Base-by-base conservation (phyloP, 192 early-diverging fungal species). In the Coemansia sp. region DNA sequence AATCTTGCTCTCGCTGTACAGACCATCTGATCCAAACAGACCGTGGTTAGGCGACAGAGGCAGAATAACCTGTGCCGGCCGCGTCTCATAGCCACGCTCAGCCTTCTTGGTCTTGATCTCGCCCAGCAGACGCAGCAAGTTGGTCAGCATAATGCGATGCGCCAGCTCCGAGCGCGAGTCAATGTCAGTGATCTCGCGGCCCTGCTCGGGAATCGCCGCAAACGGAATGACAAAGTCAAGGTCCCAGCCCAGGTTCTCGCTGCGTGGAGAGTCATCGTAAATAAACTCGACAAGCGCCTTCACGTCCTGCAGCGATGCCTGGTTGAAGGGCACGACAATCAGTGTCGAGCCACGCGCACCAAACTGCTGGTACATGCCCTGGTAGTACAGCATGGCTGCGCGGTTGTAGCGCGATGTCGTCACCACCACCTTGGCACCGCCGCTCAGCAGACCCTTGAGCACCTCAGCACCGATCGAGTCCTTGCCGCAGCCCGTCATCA, bases 31-130 rank as follows among this genome's bases (percentile, higher is more conserved):
- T 62, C 95, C 95, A 58, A 97, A 97, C 25, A 92, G 94, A 53
- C 93, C 95, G 77, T 97, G 95, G 86, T 97, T 97, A 57, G 95
- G 95, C 61, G 95, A 97, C 60, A 95, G 70, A 5, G 95, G 95
- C 58, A 97, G 75, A 15, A 97, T 85, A 25, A 95, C 91, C 66
- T 90, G 90, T 26, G 95, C 93, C 47, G 95, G 95, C 54, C 95
- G 90, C 54, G 95, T 95, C 64, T 92, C 89, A 61, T 86, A 91
- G 56, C 90, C 91, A 50, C 87, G 73, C 71, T 80, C 68, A 61
- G 89, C 86, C 88, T 97, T 97, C 82, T 88, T 85, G 54, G 84
- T 83, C 86, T 94, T 94, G 68, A 97, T 86, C 65, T 89, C 83
- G 64, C 95, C 95, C 56, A 97, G 79, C 77, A 95, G 65, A 56